Conservation (phyloP, 805 yeast species). For the Yarrowia osloensis region DNA sequence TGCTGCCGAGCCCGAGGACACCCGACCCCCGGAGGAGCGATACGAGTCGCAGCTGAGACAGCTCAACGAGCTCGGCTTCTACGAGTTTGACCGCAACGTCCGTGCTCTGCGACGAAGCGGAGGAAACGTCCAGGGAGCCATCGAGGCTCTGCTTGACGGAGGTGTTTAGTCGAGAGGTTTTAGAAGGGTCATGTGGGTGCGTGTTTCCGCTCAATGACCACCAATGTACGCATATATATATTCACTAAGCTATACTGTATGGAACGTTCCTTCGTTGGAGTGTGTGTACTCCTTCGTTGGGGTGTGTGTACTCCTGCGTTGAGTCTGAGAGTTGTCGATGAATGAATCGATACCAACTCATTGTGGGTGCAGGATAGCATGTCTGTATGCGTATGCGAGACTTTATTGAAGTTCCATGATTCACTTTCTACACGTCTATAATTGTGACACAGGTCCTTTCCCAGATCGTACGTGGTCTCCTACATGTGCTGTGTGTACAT, state of each 20-base stretch:
- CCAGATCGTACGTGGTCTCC: too few species aligned
- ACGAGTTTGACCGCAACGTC: conserved; percentile 88
- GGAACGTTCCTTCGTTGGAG: too few species aligned
- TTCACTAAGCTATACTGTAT: not conserved
- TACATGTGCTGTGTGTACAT: too few species aligned
- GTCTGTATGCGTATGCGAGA: too few species aligned
- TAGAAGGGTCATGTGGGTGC: not conserved
- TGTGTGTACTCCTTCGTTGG: not conserved
- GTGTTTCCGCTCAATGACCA: not conserved
- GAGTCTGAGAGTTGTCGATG: not conserved
- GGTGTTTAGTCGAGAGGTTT: conserved; percentile 43
- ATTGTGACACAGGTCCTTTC: too few species aligned
- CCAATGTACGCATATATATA: conserved; percentile 17
- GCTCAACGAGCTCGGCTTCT: conserved; percentile 81
- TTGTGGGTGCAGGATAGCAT: too few species aligned
- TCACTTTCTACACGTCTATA: too few species aligned
- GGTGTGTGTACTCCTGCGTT: not conserved
- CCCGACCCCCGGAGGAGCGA: conserved; percentile 77
- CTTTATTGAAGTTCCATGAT: too few species aligned
- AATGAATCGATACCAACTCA: too few species aligned
- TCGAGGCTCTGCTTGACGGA: conserved; percentile 78
- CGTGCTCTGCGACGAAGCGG: conserved; percentile 92
- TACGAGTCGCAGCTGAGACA: conserved; percentile 72
- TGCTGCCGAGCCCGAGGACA: conserved; percentile 55
- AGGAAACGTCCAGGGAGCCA: conserved; percentile 96